Conservation (phyloP, 106 monocot genomes). For the Dendrobium officinale region DNA sequence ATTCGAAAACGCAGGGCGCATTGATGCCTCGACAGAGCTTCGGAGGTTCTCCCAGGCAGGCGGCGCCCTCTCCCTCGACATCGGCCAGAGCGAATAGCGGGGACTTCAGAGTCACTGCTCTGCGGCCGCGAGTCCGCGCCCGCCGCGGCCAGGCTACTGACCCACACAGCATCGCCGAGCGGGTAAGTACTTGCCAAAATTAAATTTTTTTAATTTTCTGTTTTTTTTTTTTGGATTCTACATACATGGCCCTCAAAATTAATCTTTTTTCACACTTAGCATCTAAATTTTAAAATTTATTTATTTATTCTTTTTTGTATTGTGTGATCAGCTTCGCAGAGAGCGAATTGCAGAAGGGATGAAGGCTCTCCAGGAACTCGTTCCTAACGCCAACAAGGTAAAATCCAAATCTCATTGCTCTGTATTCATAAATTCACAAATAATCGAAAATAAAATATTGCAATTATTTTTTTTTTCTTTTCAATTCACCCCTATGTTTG, state of each 20-base stretch:
- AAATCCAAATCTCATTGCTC: not conserved
- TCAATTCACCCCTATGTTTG: not conserved
- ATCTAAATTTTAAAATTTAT: not conserved
- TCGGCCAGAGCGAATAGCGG: conserved; percentile 15
- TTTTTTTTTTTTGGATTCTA: not conserved
- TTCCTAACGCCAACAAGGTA: conserved; percentile 84
- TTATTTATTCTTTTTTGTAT: not conserved
- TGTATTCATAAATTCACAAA: not conserved
- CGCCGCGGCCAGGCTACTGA: conserved; percentile 56
- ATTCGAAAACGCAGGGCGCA: not conserved
- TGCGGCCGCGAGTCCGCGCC: conserved; percentile 70
- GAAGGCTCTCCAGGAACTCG: conserved; percentile 78
- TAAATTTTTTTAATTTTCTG: not conserved
- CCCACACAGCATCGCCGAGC: conserved; percentile 48
- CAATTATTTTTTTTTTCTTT: not conserved
- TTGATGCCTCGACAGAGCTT: conserved; percentile 32
- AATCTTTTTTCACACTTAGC: too few species aligned
- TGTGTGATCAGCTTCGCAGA: conserved; percentile 51
- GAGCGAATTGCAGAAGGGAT: conserved; percentile 86
- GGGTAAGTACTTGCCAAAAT: conserved; percentile 29
- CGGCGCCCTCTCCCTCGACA: conserved; percentile 10
- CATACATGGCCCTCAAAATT: too few species aligned
- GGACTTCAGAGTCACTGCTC: conserved; percentile 26
- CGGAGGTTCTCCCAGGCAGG: conserved; percentile 25
- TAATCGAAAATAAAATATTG: not conserved